Evolutionary conservation across 2,329 filamentous ascomycete species (phyloP).

Genomic region (Thielaviopsis ethacetica): DNA sequence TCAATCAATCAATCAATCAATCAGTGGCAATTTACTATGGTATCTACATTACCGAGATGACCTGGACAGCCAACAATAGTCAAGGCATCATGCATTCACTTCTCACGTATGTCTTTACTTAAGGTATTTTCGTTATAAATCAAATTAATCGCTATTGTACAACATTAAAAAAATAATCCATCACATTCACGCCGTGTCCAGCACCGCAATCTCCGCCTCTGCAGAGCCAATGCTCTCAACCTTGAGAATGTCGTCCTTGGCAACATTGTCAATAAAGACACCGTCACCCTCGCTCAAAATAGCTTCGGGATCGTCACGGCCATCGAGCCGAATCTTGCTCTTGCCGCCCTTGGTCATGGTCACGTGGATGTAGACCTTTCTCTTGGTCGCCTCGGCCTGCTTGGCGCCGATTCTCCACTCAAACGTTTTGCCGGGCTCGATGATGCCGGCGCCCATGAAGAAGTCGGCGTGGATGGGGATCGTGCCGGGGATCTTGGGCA

Average conservation of each 20-base stretch:
- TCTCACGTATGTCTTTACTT: background rate
- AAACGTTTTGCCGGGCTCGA: slow-evolving; percentile 48
- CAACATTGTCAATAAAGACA: slow-evolving; percentile 52
- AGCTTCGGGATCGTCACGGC: slow-evolving; percentile 40
- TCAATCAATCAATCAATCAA: too few relatives aligned
- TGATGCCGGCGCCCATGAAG: slow-evolving; percentile 63
- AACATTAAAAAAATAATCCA: background rate
- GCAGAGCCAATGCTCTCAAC: slow-evolving; percentile 53
- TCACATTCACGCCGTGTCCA: slow-evolving; percentile 40
- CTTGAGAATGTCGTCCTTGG: slow-evolving; percentile 44
- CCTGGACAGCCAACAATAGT: too few relatives aligned
- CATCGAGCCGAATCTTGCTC: slow-evolving; percentile 52
- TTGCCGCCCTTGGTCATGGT: slow-evolving; percentile 65
- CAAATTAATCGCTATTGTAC: background rate
- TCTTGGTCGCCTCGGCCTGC: slow-evolving; percentile 32
- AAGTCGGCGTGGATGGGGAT: slow-evolving; percentile 78
- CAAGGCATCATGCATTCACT: too few relatives aligned
- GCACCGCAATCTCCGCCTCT: slow-evolving; percentile 52
- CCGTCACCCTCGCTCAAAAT: slow-evolving; percentile 64
- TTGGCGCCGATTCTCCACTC: slow-evolving; percentile 54
- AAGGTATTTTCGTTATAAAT: background rate
- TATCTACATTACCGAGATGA: too few relatives aligned
- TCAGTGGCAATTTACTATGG: too few relatives aligned
- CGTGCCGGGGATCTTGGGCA: slow-evolving; percentile 43
- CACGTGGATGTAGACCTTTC: slow-evolving; percentile 67